phyloP scores from a whole-genome alignment of 257 asterid species.

The Mitragyna speciosa region DNA sequence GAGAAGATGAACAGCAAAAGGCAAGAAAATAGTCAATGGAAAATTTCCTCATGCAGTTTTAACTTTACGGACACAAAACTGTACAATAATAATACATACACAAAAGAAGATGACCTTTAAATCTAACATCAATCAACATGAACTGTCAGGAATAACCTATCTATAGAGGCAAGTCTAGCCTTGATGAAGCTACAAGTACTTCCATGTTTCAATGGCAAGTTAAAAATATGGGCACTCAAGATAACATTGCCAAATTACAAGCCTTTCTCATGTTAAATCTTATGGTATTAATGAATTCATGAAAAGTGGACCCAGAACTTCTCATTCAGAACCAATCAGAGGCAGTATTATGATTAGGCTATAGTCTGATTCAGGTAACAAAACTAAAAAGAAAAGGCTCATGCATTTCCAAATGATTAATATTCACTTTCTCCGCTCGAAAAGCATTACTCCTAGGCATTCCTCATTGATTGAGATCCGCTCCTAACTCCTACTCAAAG shows the following conservation, averaged over 20 bases:
- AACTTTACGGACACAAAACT: background rate
- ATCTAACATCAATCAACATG: background rate
- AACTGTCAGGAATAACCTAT: background rate
- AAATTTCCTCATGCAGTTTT: background rate
- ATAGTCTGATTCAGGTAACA: background rate
- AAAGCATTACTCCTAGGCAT: too few relatives aligned
- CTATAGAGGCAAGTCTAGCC: background rate
- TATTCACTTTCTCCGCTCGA: too few relatives aligned
- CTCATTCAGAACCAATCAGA: background rate
- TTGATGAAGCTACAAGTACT: background rate
- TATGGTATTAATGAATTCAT: background rate
- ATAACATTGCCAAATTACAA: background rate
- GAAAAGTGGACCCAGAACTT: background rate
- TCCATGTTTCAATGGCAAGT: background rate
- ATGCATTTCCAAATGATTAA: too few relatives aligned
- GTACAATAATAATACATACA: background rate
- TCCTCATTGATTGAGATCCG: too few relatives aligned
- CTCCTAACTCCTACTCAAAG: too few relatives aligned
- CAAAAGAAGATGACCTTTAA: background rate
- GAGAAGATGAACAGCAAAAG: slow-evolving; percentile 1
- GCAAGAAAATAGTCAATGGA: background rate
- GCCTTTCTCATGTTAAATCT: background rate
- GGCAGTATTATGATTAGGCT: background rate
- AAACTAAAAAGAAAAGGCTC: too few relatives aligned
- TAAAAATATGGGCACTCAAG: background rate